Base-by-base conservation (phyloP, 768 basidiomycete genomes). In the Dendrothele bispora region DNA sequence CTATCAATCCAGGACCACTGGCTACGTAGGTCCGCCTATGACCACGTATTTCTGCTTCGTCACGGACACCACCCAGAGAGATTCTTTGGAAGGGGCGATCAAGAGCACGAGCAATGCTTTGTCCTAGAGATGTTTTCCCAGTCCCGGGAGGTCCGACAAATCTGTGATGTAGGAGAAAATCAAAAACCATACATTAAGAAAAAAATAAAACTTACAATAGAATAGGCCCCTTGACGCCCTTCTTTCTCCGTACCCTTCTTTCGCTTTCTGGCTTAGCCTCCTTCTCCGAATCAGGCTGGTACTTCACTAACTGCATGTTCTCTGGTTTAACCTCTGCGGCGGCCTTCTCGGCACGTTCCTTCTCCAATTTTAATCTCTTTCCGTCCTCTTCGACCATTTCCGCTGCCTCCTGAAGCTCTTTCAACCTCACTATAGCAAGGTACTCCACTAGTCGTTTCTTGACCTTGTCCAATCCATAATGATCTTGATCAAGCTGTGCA, bases 371-470 rank as follows among this genome's bases (percentile, higher is more conserved):
- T 34, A 67, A 67, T 27, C 63, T 62, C 28, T 68, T 73, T 2
- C 69, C 71, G 48, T 73, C 75, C n/a, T n/a, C n/a, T n/a, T n/a
- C n/a, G n/a, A n/a, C n/a, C n/a, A n/a, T n/a, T 14, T 47, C 49
- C 14, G 32, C 45, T 30, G 30, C n/a, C 20, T 47, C 46, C 20
- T 46, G 48, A 47, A 77, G 57, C 55, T 78, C 75, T 58, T 75
- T 73, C 41, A 79, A 67, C 50, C 91, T 71, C 27, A 95, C 85
- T 10, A 97, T 88, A 0, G 91, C 93, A 32, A 98, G 79, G 62
- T 92, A 97, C 59, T 97, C 95, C 38, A 95, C 88, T 3, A 95
- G 66, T 8, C 94, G 77, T 53, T 89, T 85, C 75, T 97, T 98
- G 63, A 98, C 86, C 63, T 89, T 91, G 49, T 94, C 91, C 15